Evolutionary conservation across 305 asterid species (phyloP).

Genomic region (Fraxinus sp.): DNA sequence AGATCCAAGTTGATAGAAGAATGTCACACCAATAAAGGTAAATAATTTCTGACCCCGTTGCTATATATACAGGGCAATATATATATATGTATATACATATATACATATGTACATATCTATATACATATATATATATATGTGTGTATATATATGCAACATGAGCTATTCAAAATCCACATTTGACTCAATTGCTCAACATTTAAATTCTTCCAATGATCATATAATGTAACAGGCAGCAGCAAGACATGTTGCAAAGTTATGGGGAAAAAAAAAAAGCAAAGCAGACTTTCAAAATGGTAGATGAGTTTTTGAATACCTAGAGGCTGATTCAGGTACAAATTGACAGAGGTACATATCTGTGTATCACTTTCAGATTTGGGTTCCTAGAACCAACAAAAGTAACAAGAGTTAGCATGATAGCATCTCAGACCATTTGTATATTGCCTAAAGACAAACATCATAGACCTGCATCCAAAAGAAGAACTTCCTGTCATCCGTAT

Average conservation of each 20-base stretch:
- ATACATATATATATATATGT: no score
- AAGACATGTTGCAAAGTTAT: neutral
- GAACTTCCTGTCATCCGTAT: conserved; percentile 78
- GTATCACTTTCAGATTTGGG: conserved; percentile 68
- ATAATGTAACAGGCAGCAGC: neutral
- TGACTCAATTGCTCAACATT: neutral
- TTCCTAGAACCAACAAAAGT: conserved; percentile 62
- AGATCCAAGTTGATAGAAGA: conserved; percentile 15
- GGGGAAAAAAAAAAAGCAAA: neutral
- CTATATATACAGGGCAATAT: neutral
- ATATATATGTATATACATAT: neutral
- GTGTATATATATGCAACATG: neutral
- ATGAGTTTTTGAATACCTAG: conserved; percentile 47
- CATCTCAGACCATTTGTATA: conserved; percentile 14
- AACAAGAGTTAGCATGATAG: conserved; percentile 2
- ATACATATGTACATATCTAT: no score
- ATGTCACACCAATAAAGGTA: neutral
- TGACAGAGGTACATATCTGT: conserved; percentile 65
- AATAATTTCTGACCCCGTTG: neutral
- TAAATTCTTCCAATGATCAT: neutral
- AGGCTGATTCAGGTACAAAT: conserved; percentile 75
- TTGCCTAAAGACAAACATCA: neutral
- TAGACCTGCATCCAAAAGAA: conserved; percentile 93
- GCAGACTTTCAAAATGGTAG: neutral
- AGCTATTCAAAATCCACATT: neutral